phyloP scores from a whole-genome alignment of 306 rosid genomes.

The Luffa acutangula region DNA sequence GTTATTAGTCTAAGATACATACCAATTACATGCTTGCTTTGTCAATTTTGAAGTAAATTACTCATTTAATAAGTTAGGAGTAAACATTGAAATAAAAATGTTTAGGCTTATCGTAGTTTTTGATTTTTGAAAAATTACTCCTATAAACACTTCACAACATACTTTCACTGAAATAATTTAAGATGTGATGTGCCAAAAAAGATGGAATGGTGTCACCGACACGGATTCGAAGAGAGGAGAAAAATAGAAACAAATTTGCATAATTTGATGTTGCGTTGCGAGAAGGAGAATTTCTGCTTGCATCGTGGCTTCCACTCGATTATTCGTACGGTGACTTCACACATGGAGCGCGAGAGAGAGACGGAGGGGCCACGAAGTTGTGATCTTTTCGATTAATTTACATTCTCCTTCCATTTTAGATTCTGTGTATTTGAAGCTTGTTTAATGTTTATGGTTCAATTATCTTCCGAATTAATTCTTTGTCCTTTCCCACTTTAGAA shows the following conservation, averaged over 20 bases:
- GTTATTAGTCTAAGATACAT: too few species aligned
- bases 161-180: too few species aligned
- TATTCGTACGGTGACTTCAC: neutral
- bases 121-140: too few species aligned
- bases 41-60: too few species aligned
- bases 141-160: too few species aligned
- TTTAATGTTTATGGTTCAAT: neutral
- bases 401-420: neutral
- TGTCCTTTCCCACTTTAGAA: neutral
- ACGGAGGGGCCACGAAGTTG: neutral
- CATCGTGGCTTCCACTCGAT: conserved; percentile 2
- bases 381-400: neutral
- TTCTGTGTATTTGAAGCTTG: neutral
- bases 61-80: too few species aligned
- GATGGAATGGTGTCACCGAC: neutral
- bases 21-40: too few species aligned
- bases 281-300: neutral
- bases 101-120: too few species aligned
- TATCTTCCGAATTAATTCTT: too few species aligned
- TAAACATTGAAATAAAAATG: too few species aligned
- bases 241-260: neutral
- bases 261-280: neutral
- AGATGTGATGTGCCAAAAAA: neutral
- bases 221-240: neutral
- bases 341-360: neutral